A percentile compares a stretch with the other conserved stretches of the same genome.
Evolutionary conservation across 108 stramenopile genomes (phyloP).

Genomic region (Licmophora abbreviata): DNA sequence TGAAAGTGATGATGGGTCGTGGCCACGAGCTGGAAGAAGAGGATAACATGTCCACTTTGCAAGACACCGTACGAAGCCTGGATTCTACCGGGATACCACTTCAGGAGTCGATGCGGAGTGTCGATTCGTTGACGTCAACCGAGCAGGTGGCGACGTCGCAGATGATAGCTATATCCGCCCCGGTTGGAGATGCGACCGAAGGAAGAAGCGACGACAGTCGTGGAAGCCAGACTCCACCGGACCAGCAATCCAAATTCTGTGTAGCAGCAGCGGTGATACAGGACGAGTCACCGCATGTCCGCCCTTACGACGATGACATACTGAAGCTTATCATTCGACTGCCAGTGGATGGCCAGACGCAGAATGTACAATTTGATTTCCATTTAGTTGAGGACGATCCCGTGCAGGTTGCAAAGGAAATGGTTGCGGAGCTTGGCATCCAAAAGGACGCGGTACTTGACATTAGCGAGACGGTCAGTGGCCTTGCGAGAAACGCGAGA

Average conservation of each 20-base stretch:
- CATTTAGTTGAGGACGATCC: conserved; percentile 84
- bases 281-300: conserved; percentile 21
- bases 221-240: conserved; percentile 2
- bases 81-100: no score
- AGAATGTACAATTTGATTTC: conserved; percentile 81
- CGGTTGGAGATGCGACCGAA: not conserved
- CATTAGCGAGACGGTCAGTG: conserved; percentile 81
- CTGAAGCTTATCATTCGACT: conserved; percentile 73
- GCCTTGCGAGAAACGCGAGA: conserved; percentile 62
- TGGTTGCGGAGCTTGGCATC: conserved; percentile 79
- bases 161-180: no score
- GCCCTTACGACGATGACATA: conserved; percentile 59
- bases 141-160: no score
- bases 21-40: conserved; percentile 60
- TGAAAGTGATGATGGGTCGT: conserved; percentile 82
- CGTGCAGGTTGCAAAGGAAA: conserved; percentile 79
- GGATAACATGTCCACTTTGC: conserved; percentile 2
- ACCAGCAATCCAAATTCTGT: conserved; percentile 28
- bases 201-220: conserved; percentile 5
- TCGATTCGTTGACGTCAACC: no score
- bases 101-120: not conserved
- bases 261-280: conserved; percentile 63
- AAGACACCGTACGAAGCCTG: no score
- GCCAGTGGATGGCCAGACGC: conserved; percentile 67
- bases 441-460: conserved; percentile 71